Base-by-base conservation (phyloP, 1,284 basidiomycete genomes). In the Leccinum holopus region DNA sequence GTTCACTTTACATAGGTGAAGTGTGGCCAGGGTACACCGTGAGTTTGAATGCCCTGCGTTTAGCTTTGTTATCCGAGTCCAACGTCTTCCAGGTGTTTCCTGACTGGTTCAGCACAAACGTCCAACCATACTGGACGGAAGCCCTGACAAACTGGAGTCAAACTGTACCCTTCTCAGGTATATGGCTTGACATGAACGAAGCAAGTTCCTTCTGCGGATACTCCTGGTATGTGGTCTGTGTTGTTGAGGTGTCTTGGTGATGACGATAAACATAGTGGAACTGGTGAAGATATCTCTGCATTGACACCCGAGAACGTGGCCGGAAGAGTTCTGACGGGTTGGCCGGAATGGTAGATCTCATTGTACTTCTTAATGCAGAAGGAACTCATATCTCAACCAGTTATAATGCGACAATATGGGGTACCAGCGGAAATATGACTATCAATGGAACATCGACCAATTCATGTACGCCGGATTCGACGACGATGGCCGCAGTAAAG, bases 171-270 rank as follows among this genome's bases (percentile, higher is more conserved):
- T 88, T 85, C 68, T 84, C 84, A 37, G 88, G 88, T 4, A 84
- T 91, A 57, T 92, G 90, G 90, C 78, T 91, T 0, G 90, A 92
- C 72, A 90, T 91, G 87, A 89, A 90, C 60, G 87, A 90, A 67
- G 78, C 81, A 10, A 83, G 82, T 49, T 87, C 85, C 3, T 88
- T 88, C 72, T 88, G 87, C 71, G 77, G 81, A 58, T 80, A 83
- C 30, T 86, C 86, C 32, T 88, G 87, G 87, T 86, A 63, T 61
- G 82, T 72, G 25, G 30, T 11, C 16, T 32, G 30, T 8, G 6
- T 28, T n/a, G n/a, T 53, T 8, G 49, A 52, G 5, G 6, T 30
- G 28, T 7, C 16, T 53, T 2, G 35, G 9, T 18, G 14, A 51
- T 71, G 9, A 74, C 39, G 28, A 25, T 3, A 25, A 51, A 16